Base-by-base conservation (phyloP, 2,329 filamentous ascomycete species). In the Fusarium sambucinum region DNA sequence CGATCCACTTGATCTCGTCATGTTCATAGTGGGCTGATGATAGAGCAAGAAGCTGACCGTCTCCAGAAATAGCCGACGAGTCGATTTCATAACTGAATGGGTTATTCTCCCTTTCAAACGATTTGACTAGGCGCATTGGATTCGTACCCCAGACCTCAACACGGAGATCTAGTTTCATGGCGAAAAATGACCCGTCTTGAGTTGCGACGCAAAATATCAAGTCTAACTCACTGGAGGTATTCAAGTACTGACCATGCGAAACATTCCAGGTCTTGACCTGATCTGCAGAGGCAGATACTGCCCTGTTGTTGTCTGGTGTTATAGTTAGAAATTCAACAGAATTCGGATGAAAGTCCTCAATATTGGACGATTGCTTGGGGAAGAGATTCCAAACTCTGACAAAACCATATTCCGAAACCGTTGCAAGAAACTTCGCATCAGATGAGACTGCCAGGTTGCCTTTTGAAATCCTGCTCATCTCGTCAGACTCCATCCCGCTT, bases 11-110 rank as follows among this genome's bases (percentile, higher is more conserved):
- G n/a, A n/a, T n/a, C n/a, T n/a, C n/a, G n/a, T n/a, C n/a, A n/a
- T n/a, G n/a, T n/a, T n/a, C 2, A 9, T 14, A 4, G 1, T 14
- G 23, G 0, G 1, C 6, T 11, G 11, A 30, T 6, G 17, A 12
- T 12, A 19, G 1, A n/a, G 33, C 33, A 3, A 55, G 12, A 32
- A 17, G 8, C 5, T 50, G 19, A 5, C 53, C 53, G 6, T 48
- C 38, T 12, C n/a, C n/a, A 19, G 53, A 38, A 8, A 55, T 32
- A 9, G 25, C n/a, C 17, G 12, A 29, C 13, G 11, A 6, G 13
- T 1, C 0, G 1, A 1, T 1, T 6, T 1, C 0, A 25, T 17
- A n/a, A n/a, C n/a, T n/a, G n/a, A n/a, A n/a, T n/a, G n/a, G 6
- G 10, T 0, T 6, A 5, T 6, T 41, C 44, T 50, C n/a, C n/a